Base-by-base conservation (phyloP, 169 alveolate genomes). In the Eimeria necatrix region DNA sequence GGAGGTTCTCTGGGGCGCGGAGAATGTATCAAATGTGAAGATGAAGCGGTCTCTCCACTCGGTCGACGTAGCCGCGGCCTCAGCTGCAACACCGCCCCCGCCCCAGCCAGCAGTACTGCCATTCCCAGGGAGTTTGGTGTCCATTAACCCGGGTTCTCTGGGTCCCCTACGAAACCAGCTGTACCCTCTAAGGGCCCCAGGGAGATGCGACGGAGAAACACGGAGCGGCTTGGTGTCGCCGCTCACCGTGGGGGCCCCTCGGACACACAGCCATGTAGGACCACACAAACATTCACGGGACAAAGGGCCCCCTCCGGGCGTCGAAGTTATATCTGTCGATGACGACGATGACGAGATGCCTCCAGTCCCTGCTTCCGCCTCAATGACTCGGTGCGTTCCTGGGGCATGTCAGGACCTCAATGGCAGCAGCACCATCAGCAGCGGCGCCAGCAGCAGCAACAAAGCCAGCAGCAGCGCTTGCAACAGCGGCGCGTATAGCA, bases 391-490 rank as follows among this genome's bases (percentile, higher is more conserved):
- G 20, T 18, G 20, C 20, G 12, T 14, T n/a, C 3, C 52, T 41
- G 51, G 51, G 52, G 51, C 74, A 7, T 12, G 24, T 4, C 53
- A 26, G 83, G 20, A 41, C 83, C 83, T 12, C 24, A n/a, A 22
- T 24, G 46, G 24, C 83, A 41, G 56, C 83, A 73, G 12, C 52
- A 73, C 20, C 83, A 73, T 6, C 83, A 73, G n/a, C 56, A 73
- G 83, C 83, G 20, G 49, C 83, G 24, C 16, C 83, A 71, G 83
- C 83, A 71, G 83, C 83, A 24, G 20, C 83, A n/a, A 48, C 83
- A 73, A 48, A 32, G 24, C 16, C 52, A 73, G 53, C 78, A 22
- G 78, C 0, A 68, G 2, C 68, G 41, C 2, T 32, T 2, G 41
- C 41, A 32, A 32, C 41, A 32, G 41, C 41, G 2, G 41, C 41